Base-by-base conservation (phyloP, 176 grass and related monocot species). In the Oryza longistaminata region DNA sequence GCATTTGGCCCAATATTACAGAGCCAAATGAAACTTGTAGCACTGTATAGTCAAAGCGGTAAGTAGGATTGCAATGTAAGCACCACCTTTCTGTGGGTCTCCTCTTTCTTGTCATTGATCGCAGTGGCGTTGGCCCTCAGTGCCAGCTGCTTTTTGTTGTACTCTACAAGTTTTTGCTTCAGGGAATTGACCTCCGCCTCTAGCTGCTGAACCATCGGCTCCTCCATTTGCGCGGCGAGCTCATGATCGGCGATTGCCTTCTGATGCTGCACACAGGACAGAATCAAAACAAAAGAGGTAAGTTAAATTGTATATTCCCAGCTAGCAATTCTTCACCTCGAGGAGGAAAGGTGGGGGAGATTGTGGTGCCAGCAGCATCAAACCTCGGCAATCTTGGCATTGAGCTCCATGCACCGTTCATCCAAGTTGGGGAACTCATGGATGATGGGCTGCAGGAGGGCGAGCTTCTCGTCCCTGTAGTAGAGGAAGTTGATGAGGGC, bases 401-500 rank as follows among this genome's bases (percentile, higher is more conserved):
- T 90, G 62, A 93, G 73, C 14, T 89, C 83, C 9, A 19, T 0
- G 17, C 15, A 24, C 13, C 33, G 78, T 26, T 86, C 75, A 9
- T 92, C 78, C 19, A 26, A 71, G 53, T 24, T 26, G 2, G 81
- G 68, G 71, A 74, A 42, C 44, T 94, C 76, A 2, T 86, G 11
- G 6, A 89, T 9, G 11, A 92, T 74, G 12, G 92, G 81, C 15
- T 89, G 27, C 17, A 97, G 81, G 55, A 85, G 46, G 15, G 7
- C 12, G 10, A 97, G 35, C 83, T 82, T 94, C 1, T 94, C 92
- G 0, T 88, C 52, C 83, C 94, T 97, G 61, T 90, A 95, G 79
- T 85, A 86, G 68, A 97, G 86, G 88, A 70, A 97, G 77, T 97
- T 97, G 79, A 95, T 75, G 42, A 95, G 1, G 34, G 90, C 82